Base-by-base conservation (phyloP, 352 stramenopile genomes). In the Blastocystis sp. region DNA sequence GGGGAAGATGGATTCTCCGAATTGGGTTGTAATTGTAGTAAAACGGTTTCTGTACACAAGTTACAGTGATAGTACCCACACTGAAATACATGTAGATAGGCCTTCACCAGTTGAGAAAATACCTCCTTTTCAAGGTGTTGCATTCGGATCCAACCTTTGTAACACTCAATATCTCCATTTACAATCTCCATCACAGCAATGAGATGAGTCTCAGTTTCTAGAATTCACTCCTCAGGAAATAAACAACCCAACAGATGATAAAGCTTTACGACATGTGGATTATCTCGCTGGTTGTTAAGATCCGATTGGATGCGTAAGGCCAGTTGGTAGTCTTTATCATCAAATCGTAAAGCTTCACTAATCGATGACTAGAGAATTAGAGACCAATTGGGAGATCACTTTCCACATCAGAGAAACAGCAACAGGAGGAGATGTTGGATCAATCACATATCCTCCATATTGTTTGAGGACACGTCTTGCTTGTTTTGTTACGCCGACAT, bases 251-350 rank as follows among this genome's bases (percentile, higher is more conserved):
- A 24, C 9, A 84, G 73, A 42, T 84, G 73, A 13, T 35, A 42
- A 35, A 84, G 73, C 68, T 64, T 66, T 13, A 84, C 48, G 0
- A 84, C 73, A 42, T 84, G 51, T 1, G 22, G 7, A 64, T 66
- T 84, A 30, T 44, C 73, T 27, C 48, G 48, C 11, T 42, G 51
- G 30, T 64, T 66, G 22, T 66, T 64, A 2, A 84, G 73, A 81
- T 81, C 70, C 17, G 51, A 48, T 69, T 84, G 73, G 27, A 84
- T 64, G 11, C 48, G 73, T n/a, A 84, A 57, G 1, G 51, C 73
- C 17, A 37, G 73, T 30, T 54, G 73, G 15, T 68, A 69, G 51
- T 84, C 73, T n/a, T 84, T 84, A 24, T 84, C 48, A 1, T 84
- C 73, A 37, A 84, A 84, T 40, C 68, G 73, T 5, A 68, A 37